A percentile compares a stretch with the other conserved stretches of the same genome.
Conservation (phyloP, 1,284 basidiomycete genomes). For the Mycena citricolor region DNA sequence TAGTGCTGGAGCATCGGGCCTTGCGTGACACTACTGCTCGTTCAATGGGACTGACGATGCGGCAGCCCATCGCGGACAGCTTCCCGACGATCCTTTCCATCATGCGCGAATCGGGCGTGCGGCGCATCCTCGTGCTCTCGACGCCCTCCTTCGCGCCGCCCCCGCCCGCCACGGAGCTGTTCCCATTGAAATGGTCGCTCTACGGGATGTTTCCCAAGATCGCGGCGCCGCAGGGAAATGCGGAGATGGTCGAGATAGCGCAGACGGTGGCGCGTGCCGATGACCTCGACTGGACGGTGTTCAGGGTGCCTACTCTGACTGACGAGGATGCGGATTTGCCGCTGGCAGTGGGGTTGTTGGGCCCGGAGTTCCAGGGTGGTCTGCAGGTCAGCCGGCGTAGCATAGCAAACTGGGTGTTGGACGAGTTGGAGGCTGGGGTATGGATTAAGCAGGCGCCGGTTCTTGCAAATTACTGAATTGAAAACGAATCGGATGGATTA, state of each 20-base stretch:
- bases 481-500: too few species aligned
- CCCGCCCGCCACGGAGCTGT: conserved; percentile 52
- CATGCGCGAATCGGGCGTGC: conserved; percentile 52
- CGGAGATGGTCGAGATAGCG: conserved; percentile 48
- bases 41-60: too few species aligned
- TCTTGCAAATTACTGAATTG: conserved; percentile 5
- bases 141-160: conserved; percentile 50
- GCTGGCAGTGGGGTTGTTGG: conserved; percentile 59
- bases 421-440: conserved; percentile 51
- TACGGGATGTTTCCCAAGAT: conserved; percentile 26
- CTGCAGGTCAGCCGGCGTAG: conserved; percentile 45
- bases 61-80: conserved; percentile 58
- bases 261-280: conserved; percentile 48
- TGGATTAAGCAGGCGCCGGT: conserved; percentile 46
- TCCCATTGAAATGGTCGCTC: conserved; percentile 45
- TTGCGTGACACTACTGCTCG: too few species aligned
- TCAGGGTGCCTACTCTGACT: conserved; percentile 59
- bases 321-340: conserved; percentile 43
- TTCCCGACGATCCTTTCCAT: conserved; percentile 53
- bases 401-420: conserved; percentile 56
- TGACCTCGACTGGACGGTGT: conserved; percentile 59
- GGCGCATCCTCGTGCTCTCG: conserved; percentile 63
- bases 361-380: conserved; percentile 37
- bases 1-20: too few species aligned
- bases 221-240: conserved; percentile 18